Conservation (phyloP, 1,284 basidiomycete genomes). For the Psilocybe mexicana region DNA sequence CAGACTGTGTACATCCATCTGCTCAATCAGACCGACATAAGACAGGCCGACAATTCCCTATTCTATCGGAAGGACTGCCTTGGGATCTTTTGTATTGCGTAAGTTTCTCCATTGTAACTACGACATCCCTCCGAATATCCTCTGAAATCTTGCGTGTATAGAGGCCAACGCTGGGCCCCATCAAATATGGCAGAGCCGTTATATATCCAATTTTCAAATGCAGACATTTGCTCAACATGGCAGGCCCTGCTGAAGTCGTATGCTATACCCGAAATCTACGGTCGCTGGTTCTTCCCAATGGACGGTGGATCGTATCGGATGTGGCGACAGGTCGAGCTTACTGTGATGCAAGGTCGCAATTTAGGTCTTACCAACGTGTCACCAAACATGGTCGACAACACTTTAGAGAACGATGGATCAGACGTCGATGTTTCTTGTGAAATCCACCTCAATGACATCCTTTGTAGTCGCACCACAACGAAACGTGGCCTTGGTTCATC, state of each 20-base stretch:
- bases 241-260: constrained; percentile 74
- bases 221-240: constrained; percentile 68
- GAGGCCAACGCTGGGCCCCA: constrained; percentile 63
- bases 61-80: constrained; percentile 73
- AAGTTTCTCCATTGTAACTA: constrained; percentile 22
- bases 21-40: constrained; percentile 73
- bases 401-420: constrained; percentile 48
- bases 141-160: constrained; percentile 25
- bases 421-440: constrained; percentile 74
- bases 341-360: constrained; percentile 68
- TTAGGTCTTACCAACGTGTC: constrained; percentile 46
- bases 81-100: constrained; percentile 65
- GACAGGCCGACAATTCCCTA: constrained; percentile 66
- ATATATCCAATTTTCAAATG: constrained; percentile 64
- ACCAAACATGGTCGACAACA: constrained; percentile 17
- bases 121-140: background rate
- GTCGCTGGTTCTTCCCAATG: constrained; percentile 51
- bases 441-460: constrained; percentile 59
- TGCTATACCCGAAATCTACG: constrained; percentile 76
- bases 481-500: constrained; percentile 64
- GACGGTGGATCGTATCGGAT: constrained; percentile 80
- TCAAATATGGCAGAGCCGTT: constrained; percentile 60
- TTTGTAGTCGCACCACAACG: constrained; percentile 71
- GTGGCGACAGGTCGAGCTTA: constrained; percentile 79
- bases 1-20: constrained; percentile 72